A percentile compares a stretch with the other conserved stretches of the same genome.
phyloP scores from a whole-genome alignment of 805 yeast genomes.

The Monosporozyma unispora region DNA sequence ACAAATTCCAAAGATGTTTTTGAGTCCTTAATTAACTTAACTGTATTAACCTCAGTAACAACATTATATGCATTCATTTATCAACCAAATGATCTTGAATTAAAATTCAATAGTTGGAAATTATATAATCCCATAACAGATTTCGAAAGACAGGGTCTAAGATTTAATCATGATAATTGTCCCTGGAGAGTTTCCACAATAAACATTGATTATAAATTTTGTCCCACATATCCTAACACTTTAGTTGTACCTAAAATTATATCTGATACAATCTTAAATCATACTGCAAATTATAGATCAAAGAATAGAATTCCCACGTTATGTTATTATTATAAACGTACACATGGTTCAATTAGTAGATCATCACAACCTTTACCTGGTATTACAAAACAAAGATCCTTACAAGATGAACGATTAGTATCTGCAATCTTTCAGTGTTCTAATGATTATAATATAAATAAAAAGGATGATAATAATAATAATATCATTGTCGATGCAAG shows the following conservation, averaged over 20 bases:
- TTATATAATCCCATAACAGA: conserved; percentile 56
- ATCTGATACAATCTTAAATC: conserved; percentile 72
- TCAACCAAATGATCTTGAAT: conserved; percentile 63
- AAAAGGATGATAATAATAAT: conserved; percentile 14
- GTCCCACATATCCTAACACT: conserved; percentile 64
- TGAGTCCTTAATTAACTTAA: conserved; percentile 58
- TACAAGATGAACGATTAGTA: conserved; percentile 83
- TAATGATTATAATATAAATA: conserved; percentile 5
- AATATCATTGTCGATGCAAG: conserved; percentile 84
- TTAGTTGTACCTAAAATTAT: conserved; percentile 67
- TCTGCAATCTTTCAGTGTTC: conserved; percentile 63
- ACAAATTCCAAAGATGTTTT: conserved; percentile 58
- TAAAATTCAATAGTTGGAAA: conserved; percentile 52
- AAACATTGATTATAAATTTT: conserved; percentile 56
- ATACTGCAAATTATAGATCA: conserved; percentile 80
- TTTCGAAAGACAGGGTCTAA: conserved; percentile 61
- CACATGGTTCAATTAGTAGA: conserved; percentile 72
- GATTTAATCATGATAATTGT: conserved; percentile 24
- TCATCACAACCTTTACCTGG: conserved; percentile 94
- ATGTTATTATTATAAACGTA: conserved; percentile 61
- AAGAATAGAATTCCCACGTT: conserved; percentile 77
- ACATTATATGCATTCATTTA: conserved; percentile 77
- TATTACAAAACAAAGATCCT: conserved; percentile 71
- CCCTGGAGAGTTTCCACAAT: conserved; percentile 66
- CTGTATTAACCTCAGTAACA: conserved; percentile 43